phyloP scores from a whole-genome alignment of 129 eudicot species.

The Flaveria brownii region DNA sequence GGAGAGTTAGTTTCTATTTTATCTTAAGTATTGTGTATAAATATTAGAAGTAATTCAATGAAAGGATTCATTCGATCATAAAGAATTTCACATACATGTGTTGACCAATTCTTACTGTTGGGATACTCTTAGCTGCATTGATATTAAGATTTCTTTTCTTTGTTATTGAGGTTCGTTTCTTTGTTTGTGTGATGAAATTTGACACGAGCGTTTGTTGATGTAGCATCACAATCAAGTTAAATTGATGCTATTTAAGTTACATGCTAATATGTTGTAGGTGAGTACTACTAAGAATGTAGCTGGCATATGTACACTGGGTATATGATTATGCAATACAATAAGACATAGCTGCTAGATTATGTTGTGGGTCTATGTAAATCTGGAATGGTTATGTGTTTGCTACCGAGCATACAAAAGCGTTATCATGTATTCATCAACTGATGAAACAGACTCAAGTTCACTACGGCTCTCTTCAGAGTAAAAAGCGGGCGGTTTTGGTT shows the following conservation, averaged over 20 bases:
- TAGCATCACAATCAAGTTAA: neutral
- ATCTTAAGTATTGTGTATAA: too few relatives aligned
- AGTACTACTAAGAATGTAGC: neutral
- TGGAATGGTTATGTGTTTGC: neutral
- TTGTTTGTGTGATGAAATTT: neutral
- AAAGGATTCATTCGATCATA: too few relatives aligned
- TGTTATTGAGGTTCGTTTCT: too few relatives aligned
- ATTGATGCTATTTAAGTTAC: neutral
- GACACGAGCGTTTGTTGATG: neutral
- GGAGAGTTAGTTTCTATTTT: too few relatives aligned
- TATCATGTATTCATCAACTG: conserved; percentile 17
- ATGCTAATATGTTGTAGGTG: neutral
- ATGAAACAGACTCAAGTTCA: conserved; percentile 12
- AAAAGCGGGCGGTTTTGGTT: conserved; percentile 38
- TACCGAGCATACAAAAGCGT: conserved; percentile 22
- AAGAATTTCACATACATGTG: neutral
- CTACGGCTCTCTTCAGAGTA: conserved; percentile 4
- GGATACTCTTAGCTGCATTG: too few relatives aligned
- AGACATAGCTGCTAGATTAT: neutral
- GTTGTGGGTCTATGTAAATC: neutral
- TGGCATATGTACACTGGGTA: neutral
- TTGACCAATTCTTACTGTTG: neutral
- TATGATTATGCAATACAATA: too few relatives aligned
- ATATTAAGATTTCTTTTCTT: too few relatives aligned
- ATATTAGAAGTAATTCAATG: too few relatives aligned